Base-by-base conservation (phyloP, 352 stramenopile genomes). In the Phytophthora parvispora region DNA sequence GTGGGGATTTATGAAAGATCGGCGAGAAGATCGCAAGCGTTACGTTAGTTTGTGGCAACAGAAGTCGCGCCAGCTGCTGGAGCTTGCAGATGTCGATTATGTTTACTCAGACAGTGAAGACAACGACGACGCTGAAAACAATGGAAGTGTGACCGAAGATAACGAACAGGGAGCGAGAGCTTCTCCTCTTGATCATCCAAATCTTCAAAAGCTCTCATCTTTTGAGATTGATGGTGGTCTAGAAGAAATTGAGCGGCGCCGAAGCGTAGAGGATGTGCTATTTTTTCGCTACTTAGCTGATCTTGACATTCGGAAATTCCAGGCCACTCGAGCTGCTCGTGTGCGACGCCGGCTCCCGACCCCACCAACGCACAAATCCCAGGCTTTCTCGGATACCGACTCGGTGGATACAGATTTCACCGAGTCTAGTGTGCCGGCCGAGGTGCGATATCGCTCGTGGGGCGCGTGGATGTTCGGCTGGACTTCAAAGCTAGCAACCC, bases 401-500 rank as follows among this genome's bases (percentile, higher is more conserved):
- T 94, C 88, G 8, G 83, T 93, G n/a, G 86, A 94, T 64, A 94
- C 88, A 4, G 86, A 94, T 43, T 63, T 78, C 8, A 91, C 88
- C 0, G 88, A 92, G 36, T 87, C 81, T 3, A 94, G 75, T 67
- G 55, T 89, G 6, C 86, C 86, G n/a, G 87, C 75, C 3, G 88
- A 96, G 65, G 69, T 91, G 34, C 82, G 83, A 8, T 96, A 93
- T 73, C 75, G 83, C 50, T 92, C 85, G 6, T 96, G 88, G 88
- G 88, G 88, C 48, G 82, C 87, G 40, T 96, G 88, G 88, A 90
- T 96, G 76, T 96, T 96, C 78, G 85, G 84, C 0, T 96, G 88
- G 88, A 94, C 88, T 25, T 94, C 85, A 16, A 87, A 87, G 29
- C 72, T 96, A 47, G 74, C 79, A 31, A 57, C 70, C n/a, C 60